Evolutionary conservation across 441 rosid species (phyloP).

Genomic region (Francoa sonchifolia): DNA sequence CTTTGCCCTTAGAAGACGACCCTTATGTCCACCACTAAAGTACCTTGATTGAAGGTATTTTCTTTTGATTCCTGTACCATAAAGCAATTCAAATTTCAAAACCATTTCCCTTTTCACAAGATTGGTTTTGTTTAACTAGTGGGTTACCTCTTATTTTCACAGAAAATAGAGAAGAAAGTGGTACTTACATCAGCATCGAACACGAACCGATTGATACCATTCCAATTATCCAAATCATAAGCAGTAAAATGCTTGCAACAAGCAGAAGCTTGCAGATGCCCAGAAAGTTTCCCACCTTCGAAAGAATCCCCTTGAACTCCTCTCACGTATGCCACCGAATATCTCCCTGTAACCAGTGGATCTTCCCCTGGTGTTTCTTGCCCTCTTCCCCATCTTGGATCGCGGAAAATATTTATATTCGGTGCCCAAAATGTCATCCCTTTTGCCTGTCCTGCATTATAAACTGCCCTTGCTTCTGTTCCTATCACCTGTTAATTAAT

Average conservation of each 20-base stretch:
- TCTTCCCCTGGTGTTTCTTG: conserved; percentile 73
- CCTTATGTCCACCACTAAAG: too few species aligned
- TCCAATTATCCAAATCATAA: conserved; percentile 78
- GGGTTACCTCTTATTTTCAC: neutral
- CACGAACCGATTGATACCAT: conserved; percentile 43
- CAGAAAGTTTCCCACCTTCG: conserved; percentile 40
- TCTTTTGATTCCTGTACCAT: too few species aligned
- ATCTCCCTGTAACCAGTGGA: conserved; percentile 52
- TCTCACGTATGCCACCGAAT: conserved; percentile 60
- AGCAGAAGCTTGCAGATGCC: conserved; percentile 69
- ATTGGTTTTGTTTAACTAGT: too few species aligned
- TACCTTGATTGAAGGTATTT: too few species aligned
- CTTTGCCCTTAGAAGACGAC: too few species aligned
- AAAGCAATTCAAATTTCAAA: too few species aligned
- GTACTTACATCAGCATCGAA: conserved; percentile 54
- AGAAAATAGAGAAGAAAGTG: neutral
- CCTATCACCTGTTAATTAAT: conserved; percentile 30
- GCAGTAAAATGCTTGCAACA: conserved; percentile 90
- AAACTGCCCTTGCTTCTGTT: conserved; percentile 61
- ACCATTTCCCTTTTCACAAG: too few species aligned
- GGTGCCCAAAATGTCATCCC: conserved; percentile 37
- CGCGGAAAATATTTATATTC: conserved; percentile 8
- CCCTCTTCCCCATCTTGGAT: conserved; percentile 10
- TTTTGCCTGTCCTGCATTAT: conserved; percentile 38
- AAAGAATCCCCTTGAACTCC: conserved; percentile 70